Base-by-base conservation (phyloP, 176 grass and related monocot genomes). In the Phoenix roebelenii region DNA sequence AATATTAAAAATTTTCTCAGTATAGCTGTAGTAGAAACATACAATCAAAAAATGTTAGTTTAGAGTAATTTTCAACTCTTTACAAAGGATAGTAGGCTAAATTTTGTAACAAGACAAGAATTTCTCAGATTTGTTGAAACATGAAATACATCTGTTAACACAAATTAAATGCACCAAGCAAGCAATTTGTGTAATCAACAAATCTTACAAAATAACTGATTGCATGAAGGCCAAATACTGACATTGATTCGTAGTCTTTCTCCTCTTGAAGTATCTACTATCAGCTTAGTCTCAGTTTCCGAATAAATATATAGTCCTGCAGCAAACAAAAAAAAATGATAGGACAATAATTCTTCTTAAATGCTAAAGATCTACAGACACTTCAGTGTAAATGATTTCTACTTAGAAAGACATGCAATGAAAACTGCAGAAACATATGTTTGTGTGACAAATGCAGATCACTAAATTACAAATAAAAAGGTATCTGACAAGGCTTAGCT, bases 201-300 rank as follows among this genome's bases (percentile, higher is more conserved):
- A 49, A 77, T 12, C 50, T 15, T 28, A 74, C 70, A n/a, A 29
- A 28, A 17, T 64, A 62, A 69, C 35, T 61, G 62, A 63, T 56
- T 2, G 12, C 25, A 60, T 23, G 19, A 60, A 76, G 35, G 50
- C 15, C 16, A 30, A 51, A 58, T 63, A 82, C 87, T 70, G 75
- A 88, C 93, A 72, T 92, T 80, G 59, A 83, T 79, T 67, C 55
- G 74, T 76, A 92, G 76, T 69, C 87, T 81, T 72, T 98, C 93
- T 71, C 93, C 88, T 83, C 93, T 88, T 76, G 93, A 98, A 62
- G 93, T 85, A 64, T 98, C 93, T 70, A 98, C 93, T 22, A 98
- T 69, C 78, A 98, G 74, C 50, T 83, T 98, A 39, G 87, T 92
- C 77, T 98, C 88, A 54, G 88, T 89, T 70, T 81, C 63, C 26